A percentile compares a stretch with the other conserved stretches of the same genome.
These are phyloP conservation scores for Saccharomyces uvarum DNA, from an alignment of 1,139 yeast species.

Conservation along the genomic window DNA sequence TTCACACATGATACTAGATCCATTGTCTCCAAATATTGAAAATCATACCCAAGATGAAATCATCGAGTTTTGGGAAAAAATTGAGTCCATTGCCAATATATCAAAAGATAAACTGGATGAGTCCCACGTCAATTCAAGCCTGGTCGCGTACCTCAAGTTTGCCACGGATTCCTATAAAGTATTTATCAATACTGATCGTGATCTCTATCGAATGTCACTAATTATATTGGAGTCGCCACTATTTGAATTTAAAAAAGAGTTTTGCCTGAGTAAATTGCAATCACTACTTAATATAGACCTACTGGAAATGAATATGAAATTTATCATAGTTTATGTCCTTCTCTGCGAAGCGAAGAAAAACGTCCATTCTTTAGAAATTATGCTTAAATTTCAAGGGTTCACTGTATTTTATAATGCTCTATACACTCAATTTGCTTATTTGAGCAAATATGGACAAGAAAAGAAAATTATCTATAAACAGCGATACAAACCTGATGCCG, in stretches of 20 bases:
- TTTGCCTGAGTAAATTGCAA: conserved; percentile 42
- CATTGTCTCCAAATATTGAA: conserved; percentile 14
- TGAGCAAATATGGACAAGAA: conserved; percentile 27
- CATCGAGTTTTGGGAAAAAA: conserved; percentile 31
- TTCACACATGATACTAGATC: conserved; percentile 20
- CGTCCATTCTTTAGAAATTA: conserved; percentile 36
- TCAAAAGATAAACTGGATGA: conserved; percentile 15
- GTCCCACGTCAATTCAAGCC: conserved; percentile 23
- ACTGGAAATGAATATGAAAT: conserved; percentile 35
- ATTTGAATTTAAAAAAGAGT: conserved; percentile 34
- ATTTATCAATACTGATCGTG: conserved; percentile 32
- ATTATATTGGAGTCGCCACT: conserved; percentile 32
- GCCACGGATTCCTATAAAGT: conserved; percentile 32
- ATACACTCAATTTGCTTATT: conserved; percentile 33
- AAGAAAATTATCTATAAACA: conserved; percentile 10
- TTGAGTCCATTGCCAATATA: conserved; percentile 26
- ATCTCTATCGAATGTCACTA: conserved; percentile 33
- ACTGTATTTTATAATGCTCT: conserved; percentile 37
- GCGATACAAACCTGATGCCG: neutral
- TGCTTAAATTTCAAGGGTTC: conserved; percentile 48
- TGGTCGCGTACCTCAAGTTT: conserved; percentile 32
- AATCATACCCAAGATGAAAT: conserved; percentile 17
- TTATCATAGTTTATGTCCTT: conserved; percentile 44
- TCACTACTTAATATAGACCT: conserved; percentile 36
- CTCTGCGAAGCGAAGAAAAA: conserved; percentile 42